A percentile compares a stretch with the other conserved stretches of the same genome.
Evolutionary conservation across 139 green algal species (phyloP).

Genomic region (Cymbomonas tetramitiformis): DNA sequence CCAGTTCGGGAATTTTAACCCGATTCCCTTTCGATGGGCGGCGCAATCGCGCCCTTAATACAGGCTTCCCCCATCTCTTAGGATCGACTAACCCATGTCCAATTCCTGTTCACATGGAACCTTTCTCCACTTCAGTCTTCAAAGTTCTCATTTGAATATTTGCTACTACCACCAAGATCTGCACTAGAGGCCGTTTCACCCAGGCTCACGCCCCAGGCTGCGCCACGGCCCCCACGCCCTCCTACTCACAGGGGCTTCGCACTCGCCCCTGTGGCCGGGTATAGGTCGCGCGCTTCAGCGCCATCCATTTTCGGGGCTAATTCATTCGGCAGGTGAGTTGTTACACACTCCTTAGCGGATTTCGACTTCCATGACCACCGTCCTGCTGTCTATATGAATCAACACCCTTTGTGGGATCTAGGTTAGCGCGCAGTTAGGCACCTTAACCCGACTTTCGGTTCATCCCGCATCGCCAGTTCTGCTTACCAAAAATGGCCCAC

Average conservation of each 20-base stretch:
- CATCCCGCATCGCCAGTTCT: slow-evolving; percentile 90
- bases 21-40: slow-evolving; percentile 75
- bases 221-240: slow-evolving; percentile 65
- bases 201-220: slow-evolving; percentile 64
- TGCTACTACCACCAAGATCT: slow-evolving; percentile 90
- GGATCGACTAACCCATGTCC: slow-evolving; percentile 84
- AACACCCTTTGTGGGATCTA: slow-evolving; percentile 88
- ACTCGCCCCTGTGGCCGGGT: slow-evolving; percentile 68
- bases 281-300: slow-evolving; percentile 78
- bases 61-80: slow-evolving; percentile 76
- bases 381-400: slow-evolving; percentile 85
- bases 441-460: slow-evolving; percentile 80
- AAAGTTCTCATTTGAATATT: slow-evolving; percentile 89
- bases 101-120: slow-evolving; percentile 91
- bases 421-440: slow-evolving; percentile 76
- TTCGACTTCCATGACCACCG: slow-evolving; percentile 93
- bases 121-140: slow-evolving; percentile 81
- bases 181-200: slow-evolving; percentile 68
- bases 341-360: slow-evolving; percentile 96
- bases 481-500: slow-evolving; percentile 90
- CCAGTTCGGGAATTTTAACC: slow-evolving; percentile 86
- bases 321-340: slow-evolving; percentile 93
- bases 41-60: slow-evolving; percentile 63
- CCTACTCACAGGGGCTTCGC: slow-evolving; percentile 75
- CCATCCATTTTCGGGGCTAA: slow-evolving; percentile 92